Evolutionary conservation across 345 rosid genomes (phyloP), one percentile per base, ranked within the genome.

Genomic region (Iberis pinnata): DNA sequence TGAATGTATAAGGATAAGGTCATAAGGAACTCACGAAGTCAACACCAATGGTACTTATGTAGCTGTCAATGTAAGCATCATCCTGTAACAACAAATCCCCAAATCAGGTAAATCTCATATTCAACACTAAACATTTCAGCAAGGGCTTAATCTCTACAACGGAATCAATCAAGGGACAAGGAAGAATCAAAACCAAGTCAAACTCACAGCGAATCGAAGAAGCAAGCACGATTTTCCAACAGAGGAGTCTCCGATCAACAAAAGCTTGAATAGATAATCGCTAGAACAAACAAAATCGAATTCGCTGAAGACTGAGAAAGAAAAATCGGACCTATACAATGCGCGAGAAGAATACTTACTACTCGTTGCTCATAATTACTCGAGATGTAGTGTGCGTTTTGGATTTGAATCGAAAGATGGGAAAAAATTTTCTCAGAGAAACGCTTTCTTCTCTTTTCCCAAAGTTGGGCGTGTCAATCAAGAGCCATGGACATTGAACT

Each of bases 41-140:
- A 64, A 86, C 95, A 62, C 95, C 95, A 41, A 82, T 82, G 55
- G 89, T 86, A 39, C 95, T 86, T 58, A 82, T 86, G 72, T 86
- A 86, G 62, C 88, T 82, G 64, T 86, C 89, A 32, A 86, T 71
- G 68, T 86, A 86, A 20, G 89, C 84, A 75, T 86, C 95, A 68
- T 86, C 95, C 95, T 86, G 78, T 53, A 27, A 17, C 9, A 1
- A 6, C 4, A 49, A 17, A 31, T 31, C n/a, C 40, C 16, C 41
- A 29, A 43, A 37, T 27, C 9, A 35, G n/a, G 11, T 4, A 2
- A 7, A 31, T 31, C 35, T 2, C 9, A 2, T 5, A 31, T 6
- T 6, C 29, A 51, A 49, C 24, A n/a, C n/a, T n/a, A n/a, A n/a
- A n/a, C n/a, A n/a, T n/a, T n/a, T n/a, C n/a, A n/a, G n/a, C n/a